Base-by-base conservation (phyloP, 2,329 filamentous ascomycete species). In the Fusarium mangiferae region DNA sequence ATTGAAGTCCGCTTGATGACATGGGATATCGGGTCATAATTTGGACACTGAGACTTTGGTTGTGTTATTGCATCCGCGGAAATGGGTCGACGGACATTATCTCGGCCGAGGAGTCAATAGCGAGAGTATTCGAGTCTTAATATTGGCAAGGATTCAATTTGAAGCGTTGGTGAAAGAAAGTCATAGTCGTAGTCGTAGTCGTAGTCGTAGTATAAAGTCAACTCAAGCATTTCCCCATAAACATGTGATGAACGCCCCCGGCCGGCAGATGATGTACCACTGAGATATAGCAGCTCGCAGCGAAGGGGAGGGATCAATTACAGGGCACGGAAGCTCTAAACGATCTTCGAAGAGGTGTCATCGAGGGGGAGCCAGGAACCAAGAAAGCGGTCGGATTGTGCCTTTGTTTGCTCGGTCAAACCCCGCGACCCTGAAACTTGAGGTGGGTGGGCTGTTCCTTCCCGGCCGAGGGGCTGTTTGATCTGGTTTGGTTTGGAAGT, bases 1-100 rank as follows among this genome's bases (percentile, higher is more conserved):
- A 78, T 78, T 70, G 52, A 77, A 77, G 74, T 78, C 76, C 76
- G 76, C 17, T 49, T 55, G 65, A 60, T 73, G 71, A 59, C 49
- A 66, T 60, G 65, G 51, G 46, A 38, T 45, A 58, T 63, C 57
- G 56, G 30, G 28, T 48, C 30, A 59, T 59, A 39, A 36, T 38
- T 36, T 35, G 12, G 35, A 39, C n/a, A 12, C 9, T 33, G 38
- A 41, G 36, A 30, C 35, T 38, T 46, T 57, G 20, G 54, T 15
- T 60, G 22, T 20, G 18, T 30, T 24, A 44, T 41, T 24, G 22
- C 59, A 41, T 45, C 39, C 28, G 20, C 18, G 33, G 22, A 41
- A 46, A 49, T 39, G 30, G 33, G 38, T 26, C 6, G 20, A 51
- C 24, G 13, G 14, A 20, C 9, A n/a, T 26, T 33, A 36, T 44